These are phyloP conservation scores for Tubosaeta sp. DNA, from an alignment of 768 basidiomycete species.

Conservation along the genomic window DNA sequence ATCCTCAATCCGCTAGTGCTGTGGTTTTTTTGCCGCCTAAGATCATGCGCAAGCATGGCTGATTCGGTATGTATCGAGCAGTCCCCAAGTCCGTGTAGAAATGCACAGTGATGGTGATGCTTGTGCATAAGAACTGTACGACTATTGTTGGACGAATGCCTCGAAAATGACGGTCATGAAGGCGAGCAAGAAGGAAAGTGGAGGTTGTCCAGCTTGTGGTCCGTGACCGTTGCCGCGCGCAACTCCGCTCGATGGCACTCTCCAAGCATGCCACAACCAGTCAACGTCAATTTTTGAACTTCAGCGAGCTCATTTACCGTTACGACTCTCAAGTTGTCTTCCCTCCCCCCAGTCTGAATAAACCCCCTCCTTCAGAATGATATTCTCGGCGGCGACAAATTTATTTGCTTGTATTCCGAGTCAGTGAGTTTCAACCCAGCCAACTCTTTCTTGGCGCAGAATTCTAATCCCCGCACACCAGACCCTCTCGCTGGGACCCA, in stretches of 20 bases:
- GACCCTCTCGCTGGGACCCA: too few relatives aligned
- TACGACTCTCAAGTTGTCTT: background rate
- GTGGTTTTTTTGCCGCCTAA: slow-evolving; percentile 1
- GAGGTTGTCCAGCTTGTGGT: background rate
- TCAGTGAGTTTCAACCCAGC: too few relatives aligned
- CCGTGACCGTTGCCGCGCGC: background rate
- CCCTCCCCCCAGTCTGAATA: background rate
- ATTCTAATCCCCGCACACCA: too few relatives aligned
- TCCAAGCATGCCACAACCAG: background rate
- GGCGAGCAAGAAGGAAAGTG: background rate
- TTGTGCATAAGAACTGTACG: slow-evolving; percentile 8
- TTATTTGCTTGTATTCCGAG: background rate
- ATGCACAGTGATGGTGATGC: background rate
- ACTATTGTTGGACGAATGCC: background rate
- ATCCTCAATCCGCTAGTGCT: background rate
- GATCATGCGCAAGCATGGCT: background rate
- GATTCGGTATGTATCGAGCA: slow-evolving; percentile 7
- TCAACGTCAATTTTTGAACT: background rate
- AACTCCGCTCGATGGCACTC: background rate
- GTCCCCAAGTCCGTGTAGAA: background rate
- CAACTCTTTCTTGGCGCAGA: too few relatives aligned
- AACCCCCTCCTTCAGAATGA: background rate
- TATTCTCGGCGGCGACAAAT: background rate
- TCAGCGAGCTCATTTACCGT: background rate
- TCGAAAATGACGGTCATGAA: background rate